Base-by-base conservation (phyloP, 371 early-diverging fungal species). In the Rhizopus microsporus region DNA sequence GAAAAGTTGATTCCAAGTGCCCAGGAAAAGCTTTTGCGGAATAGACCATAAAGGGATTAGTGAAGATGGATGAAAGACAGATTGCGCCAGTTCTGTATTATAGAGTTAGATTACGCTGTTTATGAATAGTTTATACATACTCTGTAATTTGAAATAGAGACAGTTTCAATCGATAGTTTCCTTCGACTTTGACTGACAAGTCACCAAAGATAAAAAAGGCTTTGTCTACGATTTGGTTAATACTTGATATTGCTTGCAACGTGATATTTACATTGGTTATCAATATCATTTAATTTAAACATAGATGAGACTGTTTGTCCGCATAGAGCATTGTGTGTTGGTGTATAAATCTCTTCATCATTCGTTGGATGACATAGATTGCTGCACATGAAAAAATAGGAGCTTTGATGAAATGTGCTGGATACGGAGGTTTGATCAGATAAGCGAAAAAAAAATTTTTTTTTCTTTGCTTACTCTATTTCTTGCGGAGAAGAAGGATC, bases 141-240 rank as follows among this genome's bases (percentile, higher is more conserved):
- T 79, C 85, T 23, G 80, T 50, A 7, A 91, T 85, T 70, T 92
- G 90, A 74, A 88, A 93, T 43, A 95, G 75, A 7, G 88, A 85
- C 62, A 95, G 90, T 59, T 89, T 90, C 15, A 96, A 74, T 23
- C 92, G 73, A 67, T 89, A 95, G 2, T 75, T 66, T 17, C 96
- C 96, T 56, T 94, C 94, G 63, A 86, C 79, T 46, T 94, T 79
- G 23, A 93, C 90, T 29, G 90, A 89, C 43, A 96, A 69, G 60
- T 96, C 95, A 13, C 92, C 90, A 75, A 95, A 96, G 16, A 94
- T 93, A 74, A 93, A 94, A 67, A 92, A 94, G 5, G 89, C 93
- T 23, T 92, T 95, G 39, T 91, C 91, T 68, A 43, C 15, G 46
- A 43, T 17, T 4, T 7, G 32, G 34, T 29, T 15, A 48, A n/a